Percentiles rank a stretch among this genome's conserved stretches.
Evolutionary conservation across 108 stramenopile species (phyloP).

Genomic region (Cyclotella baltica): DNA sequence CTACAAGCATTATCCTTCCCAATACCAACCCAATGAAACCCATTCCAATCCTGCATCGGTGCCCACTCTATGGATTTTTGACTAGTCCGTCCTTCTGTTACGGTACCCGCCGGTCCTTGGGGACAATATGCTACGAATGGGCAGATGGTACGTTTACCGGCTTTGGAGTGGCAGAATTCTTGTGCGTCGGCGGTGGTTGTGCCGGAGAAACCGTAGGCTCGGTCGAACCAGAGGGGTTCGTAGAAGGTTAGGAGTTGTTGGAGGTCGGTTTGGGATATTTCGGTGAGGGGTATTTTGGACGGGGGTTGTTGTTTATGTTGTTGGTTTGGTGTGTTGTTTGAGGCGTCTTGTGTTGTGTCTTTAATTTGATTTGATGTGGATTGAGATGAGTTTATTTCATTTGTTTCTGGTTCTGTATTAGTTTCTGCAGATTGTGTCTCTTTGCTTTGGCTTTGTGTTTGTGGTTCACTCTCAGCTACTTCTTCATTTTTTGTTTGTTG

Average conservation of each 20-base stretch:
- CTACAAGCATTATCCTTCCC: slow-evolving; percentile 8
- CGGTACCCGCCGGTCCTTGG: not conserved
- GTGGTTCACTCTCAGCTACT: not conserved
- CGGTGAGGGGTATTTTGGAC: not conserved
- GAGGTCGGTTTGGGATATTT: not conserved
- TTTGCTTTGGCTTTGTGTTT: not conserved
- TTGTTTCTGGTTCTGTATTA: not conserved
- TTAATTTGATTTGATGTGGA: not conserved
- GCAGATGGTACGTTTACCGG: slow-evolving; percentile 16
- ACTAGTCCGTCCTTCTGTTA: not conserved
- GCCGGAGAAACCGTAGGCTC: slow-evolving; percentile 6
- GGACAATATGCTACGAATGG: slow-evolving; percentile 18
- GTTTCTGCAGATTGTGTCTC: not conserved
- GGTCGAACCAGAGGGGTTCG: slow-evolving; percentile 24
- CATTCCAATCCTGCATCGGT: not conserved
- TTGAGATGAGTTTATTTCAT: slow-evolving; percentile 1
- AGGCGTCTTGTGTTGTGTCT: not conserved
- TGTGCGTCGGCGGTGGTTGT: slow-evolving; percentile 5
- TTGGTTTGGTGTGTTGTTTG: not conserved
- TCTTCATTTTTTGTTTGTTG: not conserved
- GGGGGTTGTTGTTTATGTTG: not conserved
- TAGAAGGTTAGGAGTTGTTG: not conserved
- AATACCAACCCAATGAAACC: slow-evolving; percentile 13
- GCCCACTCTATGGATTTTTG: not conserved
- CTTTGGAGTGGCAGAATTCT: slow-evolving; percentile 14